Conservation (phyloP, 805 yeast species). For the Cyberlindnera maclurae region DNA sequence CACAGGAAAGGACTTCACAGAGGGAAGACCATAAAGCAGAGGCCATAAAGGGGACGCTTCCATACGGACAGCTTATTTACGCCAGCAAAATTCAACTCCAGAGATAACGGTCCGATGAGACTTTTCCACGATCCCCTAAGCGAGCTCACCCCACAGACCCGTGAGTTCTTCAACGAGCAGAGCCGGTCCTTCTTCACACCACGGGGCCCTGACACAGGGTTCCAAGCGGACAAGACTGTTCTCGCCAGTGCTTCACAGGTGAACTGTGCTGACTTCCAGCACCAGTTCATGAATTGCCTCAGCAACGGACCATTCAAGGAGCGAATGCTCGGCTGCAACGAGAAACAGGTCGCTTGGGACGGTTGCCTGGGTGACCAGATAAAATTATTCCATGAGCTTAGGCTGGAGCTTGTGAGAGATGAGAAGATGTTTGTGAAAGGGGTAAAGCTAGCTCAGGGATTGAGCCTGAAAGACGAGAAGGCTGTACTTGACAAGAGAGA, state of each 20-base stretch:
- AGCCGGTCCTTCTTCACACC: neutral
- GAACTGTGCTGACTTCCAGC: slow-evolving; percentile 20
- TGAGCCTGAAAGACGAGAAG: no score
- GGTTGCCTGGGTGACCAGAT: slow-evolving; percentile 17
- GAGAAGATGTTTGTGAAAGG: slow-evolving; percentile 8
- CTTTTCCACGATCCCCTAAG: neutral
- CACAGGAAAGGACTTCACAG: no score
- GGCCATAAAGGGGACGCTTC: no score
- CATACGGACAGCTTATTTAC: no score
- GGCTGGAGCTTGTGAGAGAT: slow-evolving; percentile 8
- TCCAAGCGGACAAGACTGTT: neutral
- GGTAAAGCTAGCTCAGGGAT: neutral
- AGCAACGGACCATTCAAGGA: slow-evolving; percentile 16
- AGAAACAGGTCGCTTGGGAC: slow-evolving; percentile 6
- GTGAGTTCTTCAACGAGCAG: neutral
- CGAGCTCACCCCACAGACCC: slow-evolving; percentile 9
- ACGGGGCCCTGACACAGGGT: neutral
- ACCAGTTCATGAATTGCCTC: slow-evolving; percentile 16
- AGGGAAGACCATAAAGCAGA: no score
- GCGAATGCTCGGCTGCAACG: slow-evolving; percentile 13
- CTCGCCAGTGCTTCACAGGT: slow-evolving; percentile 1
- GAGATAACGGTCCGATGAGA: no score
- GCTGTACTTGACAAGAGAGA: no score
- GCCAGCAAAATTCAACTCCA: no score
- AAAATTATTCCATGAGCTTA: slow-evolving; percentile 10